A percentile compares a stretch with the other conserved stretches of the same genome.
phyloP scores from a whole-genome alignment of 164 flowering plant genomes.

The Dillenia turbinata region DNA sequence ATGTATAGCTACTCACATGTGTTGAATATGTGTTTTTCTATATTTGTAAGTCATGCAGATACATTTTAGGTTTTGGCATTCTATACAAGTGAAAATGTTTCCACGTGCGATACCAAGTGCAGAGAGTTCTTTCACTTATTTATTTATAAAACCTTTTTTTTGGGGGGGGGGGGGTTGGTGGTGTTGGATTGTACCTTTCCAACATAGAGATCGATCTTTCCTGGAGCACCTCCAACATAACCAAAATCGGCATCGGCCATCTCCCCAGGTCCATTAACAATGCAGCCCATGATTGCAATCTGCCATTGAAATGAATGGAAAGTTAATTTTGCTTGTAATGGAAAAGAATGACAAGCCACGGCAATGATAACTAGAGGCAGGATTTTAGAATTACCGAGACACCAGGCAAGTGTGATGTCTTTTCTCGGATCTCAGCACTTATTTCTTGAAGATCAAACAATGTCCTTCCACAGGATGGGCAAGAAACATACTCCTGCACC shows the following conservation, averaged over 20 bases:
- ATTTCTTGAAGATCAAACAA: conserved; percentile 96
- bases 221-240: conserved; percentile 97
- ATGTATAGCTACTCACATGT: too few species aligned
- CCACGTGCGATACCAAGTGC: neutral
- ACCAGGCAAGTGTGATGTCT: conserved; percentile 95
- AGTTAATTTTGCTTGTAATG: neutral
- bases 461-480: conserved; percentile 98
- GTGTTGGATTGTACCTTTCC: conserved; percentile 61
- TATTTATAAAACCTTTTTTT: neutral
- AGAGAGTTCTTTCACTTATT: neutral
- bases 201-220: conserved; percentile 95
- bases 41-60: too few species aligned
- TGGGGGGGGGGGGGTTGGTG: neutral
- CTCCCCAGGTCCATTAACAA: conserved; percentile 98
- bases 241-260: conserved; percentile 99
- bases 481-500: conserved; percentile 92
- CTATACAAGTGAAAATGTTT: neutral
- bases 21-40: too few species aligned
- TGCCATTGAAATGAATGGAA: conserved; percentile 19
- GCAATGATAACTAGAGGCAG: neutral
- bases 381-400: conserved; percentile 63
- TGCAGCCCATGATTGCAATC: conserved; percentile 99
- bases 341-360: neutral
- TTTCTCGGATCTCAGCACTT: conserved; percentile 91
- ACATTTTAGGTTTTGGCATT: neutral